Percentiles rank a stretch among this genome's conserved stretches.
Conservation (phyloP, 345 rosid species). For the Erysimum cheiranthoides region DNA sequence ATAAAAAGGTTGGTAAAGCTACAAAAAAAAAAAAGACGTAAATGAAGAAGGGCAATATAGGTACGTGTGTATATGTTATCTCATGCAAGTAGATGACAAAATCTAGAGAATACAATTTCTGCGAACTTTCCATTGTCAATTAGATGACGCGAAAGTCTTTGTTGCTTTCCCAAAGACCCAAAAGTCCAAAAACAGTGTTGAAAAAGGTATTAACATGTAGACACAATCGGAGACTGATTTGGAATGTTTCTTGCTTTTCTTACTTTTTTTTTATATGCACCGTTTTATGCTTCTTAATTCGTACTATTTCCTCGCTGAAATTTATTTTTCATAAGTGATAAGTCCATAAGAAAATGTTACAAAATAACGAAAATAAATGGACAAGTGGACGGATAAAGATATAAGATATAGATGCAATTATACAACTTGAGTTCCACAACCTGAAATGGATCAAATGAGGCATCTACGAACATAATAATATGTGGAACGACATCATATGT, state of each 20-base stretch:
- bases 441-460: constrained; percentile 6
- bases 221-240: constrained; percentile 10
- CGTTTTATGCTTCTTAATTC: constrained; percentile 2
- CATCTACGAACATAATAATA: neutral
- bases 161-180: constrained; percentile 23
- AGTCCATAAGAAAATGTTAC: constrained; percentile 3
- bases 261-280: constrained; percentile 2
- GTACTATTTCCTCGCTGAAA: neutral
- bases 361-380: neutral
- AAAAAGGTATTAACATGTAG: constrained; percentile 6
- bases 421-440: constrained; percentile 11
- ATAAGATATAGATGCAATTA: neutral
- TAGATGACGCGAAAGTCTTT: constrained; percentile 34
- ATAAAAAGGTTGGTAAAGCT: constrained; percentile 11
- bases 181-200: constrained; percentile 38
- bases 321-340: neutral
- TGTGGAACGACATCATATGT: neutral
- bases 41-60: constrained; percentile 11
- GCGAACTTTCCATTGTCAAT: constrained; percentile 44
- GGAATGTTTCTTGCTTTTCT: constrained; percentile 21
- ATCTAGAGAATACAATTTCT: constrained; percentile 27
- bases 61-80: neutral
- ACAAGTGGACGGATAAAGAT: neutral
- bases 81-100: constrained; percentile 25
- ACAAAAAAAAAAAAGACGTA: constrained; percentile 17